Evolutionary conservation across 306 rosid species (phyloP).

Genomic region (Vachellia collinsii): DNA sequence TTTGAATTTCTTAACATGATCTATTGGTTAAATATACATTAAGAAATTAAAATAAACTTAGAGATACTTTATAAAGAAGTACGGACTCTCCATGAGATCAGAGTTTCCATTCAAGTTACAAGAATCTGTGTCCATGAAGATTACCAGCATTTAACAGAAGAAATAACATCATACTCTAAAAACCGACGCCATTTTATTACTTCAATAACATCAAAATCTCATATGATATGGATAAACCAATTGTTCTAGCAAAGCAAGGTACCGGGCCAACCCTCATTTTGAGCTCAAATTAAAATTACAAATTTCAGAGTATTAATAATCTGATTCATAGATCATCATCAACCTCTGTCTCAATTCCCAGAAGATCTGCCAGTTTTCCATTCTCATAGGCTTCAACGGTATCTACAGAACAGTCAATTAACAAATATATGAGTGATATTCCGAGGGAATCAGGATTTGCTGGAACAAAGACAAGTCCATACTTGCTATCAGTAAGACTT

Average conservation of each 20-base stretch:
- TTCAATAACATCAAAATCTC: neutral
- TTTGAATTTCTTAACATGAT: no score
- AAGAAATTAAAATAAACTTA: no score
- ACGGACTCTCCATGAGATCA: neutral
- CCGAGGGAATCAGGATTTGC: slow-evolving; percentile 7
- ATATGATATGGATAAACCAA: slow-evolving; percentile 8
- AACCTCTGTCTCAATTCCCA: slow-evolving; percentile 54
- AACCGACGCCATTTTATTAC: neutral
- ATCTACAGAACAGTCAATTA: slow-evolving; percentile 55
- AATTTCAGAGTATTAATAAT: slow-evolving; percentile 22
- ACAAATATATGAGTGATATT: slow-evolving; percentile 13
- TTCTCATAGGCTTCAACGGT: slow-evolving; percentile 77
- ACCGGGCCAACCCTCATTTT: slow-evolving; percentile 8
- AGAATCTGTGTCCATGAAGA: neutral
- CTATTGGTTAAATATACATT: no score
- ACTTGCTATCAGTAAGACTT: slow-evolving; percentile 20
- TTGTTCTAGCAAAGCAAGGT: slow-evolving; percentile 24
- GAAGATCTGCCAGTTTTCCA: slow-evolving; percentile 68
- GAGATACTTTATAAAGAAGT: neutral
- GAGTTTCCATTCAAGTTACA: neutral
- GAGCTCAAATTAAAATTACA: neutral
- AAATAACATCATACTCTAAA: neutral
- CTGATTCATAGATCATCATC: slow-evolving; percentile 62
- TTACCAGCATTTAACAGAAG: neutral
- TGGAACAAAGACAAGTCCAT: slow-evolving; percentile 7